These are phyloP conservation scores for Silene coronaria DNA, from an alignment of 179 eudicot species.

Conservation along the genomic window DNA sequence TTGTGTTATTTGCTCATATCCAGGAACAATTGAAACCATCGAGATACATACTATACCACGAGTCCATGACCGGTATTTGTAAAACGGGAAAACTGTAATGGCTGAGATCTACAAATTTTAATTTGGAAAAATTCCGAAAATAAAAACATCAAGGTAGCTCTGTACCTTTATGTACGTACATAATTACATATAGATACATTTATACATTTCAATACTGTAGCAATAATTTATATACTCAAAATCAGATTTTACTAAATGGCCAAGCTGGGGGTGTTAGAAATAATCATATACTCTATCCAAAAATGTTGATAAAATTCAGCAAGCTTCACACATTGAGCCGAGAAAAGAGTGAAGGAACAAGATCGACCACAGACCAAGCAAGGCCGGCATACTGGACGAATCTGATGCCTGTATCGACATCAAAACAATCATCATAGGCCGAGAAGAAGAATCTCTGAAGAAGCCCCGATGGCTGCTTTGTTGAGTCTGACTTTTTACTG, in stretches of 20 bases:
- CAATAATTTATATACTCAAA: conserved; percentile 7
- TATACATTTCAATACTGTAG: background rate
- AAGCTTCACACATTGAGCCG: conserved; percentile 50
- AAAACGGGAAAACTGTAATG: too few species aligned
- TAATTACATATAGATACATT: background rate
- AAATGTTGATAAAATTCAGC: conserved; percentile 4
- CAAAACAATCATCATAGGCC: conserved; percentile 51
- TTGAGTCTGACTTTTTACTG: conserved; percentile 38
- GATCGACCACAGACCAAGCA: conserved; percentile 97
- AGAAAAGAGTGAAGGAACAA: conserved; percentile 78
- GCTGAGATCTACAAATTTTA: too few species aligned
- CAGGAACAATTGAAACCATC: too few species aligned
- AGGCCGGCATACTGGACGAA: conserved; percentile 88
- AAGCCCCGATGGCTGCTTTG: conserved; percentile 49
- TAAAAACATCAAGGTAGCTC: too few species aligned
- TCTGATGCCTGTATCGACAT: conserved; percentile 88
- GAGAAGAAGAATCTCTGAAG: conserved; percentile 58
- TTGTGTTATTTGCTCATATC: too few species aligned
- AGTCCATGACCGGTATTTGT: too few species aligned
- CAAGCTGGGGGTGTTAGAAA: conserved; percentile 3
- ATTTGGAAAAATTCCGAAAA: too few species aligned
- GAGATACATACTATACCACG: too few species aligned
- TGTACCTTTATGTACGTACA: background rate
- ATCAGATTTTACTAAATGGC: background rate
- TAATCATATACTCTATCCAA: conserved; percentile 20